Base-by-base conservation (phyloP, 2,329 filamentous ascomycete species). In the Talaromyces verruculosus region DNA sequence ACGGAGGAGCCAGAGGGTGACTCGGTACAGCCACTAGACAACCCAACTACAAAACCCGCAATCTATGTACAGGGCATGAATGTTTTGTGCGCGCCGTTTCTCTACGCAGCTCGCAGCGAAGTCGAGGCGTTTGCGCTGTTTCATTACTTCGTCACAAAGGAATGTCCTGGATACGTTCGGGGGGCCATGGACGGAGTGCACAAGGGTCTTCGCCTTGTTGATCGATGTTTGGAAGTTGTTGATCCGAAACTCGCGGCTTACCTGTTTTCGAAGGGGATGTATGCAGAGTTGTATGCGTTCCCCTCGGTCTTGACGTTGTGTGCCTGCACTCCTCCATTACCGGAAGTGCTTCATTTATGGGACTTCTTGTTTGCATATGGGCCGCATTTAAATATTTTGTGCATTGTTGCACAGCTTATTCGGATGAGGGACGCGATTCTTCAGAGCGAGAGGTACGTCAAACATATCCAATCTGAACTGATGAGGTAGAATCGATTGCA, bases 31-130 rank as follows among this genome's bases (percentile, higher is more conserved):
- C 68, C 69, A 39, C 85, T 89, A 70, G 87, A 89, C 68, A 82
- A 83, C 6, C 85, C 85, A 65, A 82, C 81, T 2, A 80, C 82
- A 37, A 89, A 92, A 71, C 86, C 91, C 11, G 92, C 93, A 37
- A 93, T 91, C 47, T 99, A 99, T 73, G 94, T 99, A 2, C 95
- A 99, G 79, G 95, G 95, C 70, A 98, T 99, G 94, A 99, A 99
- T 76, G 95, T 99, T 47, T 86, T 99, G 17, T 94, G 93, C 10
- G 95, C 95, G 0, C 95, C 95, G 0, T 97, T 99, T 75, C 84
- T 99, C 55, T 99, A 99, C 77, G 93, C 92, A 5, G 93, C 95
- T 1, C 89, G 93, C 66, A 97, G 92, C 76, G 95, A 99, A 80
- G 90, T 93, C 6, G 93, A 99, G 80, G 95, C 95, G 1, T 99